phyloP scores from a whole-genome alignment of 495 filamentous ascomycete genomes.

The Pseudevernia furfuracea region DNA sequence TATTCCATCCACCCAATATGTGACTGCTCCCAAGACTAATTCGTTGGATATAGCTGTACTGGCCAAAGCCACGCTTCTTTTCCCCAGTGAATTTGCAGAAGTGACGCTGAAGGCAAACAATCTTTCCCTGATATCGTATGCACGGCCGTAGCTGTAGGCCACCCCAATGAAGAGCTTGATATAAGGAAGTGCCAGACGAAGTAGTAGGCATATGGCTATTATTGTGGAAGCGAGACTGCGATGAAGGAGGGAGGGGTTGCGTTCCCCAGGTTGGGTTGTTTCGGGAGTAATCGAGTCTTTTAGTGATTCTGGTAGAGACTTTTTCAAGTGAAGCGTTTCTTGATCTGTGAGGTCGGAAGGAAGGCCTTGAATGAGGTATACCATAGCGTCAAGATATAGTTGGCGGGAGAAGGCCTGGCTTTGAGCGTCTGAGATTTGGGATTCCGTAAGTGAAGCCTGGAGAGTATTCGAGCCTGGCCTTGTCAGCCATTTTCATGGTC shows the following conservation, averaged over 20 bases:
- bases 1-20: constrained; percentile 21
- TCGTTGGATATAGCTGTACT: constrained; percentile 13
- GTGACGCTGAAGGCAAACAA: constrained; percentile 42
- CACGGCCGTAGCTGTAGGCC: constrained; percentile 55
- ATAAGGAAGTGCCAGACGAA: constrained; percentile 53
- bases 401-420: constrained; percentile 23
- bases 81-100: constrained; percentile 47
- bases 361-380: constrained; percentile 59
- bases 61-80: constrained; percentile 40
- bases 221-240: constrained; percentile 48
- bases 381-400: constrained; percentile 57
- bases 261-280: neutral
- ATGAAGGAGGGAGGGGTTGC: constrained; percentile 45
- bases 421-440: constrained; percentile 2
- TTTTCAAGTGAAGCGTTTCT: constrained; percentile 32
- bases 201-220: constrained; percentile 47
- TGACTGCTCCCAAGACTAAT: constrained; percentile 5
- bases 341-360: constrained; percentile 39
- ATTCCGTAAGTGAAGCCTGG: constrained; percentile 12
- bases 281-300: constrained; percentile 15
- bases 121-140: constrained; percentile 51
- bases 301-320: constrained; percentile 37
- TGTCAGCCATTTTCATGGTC: neutral
- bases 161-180: constrained; percentile 43
- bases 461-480: constrained; percentile 9